phyloP scores from a whole-genome alignment of 306 rosid species.

The Medicago ruthenica region DNA sequence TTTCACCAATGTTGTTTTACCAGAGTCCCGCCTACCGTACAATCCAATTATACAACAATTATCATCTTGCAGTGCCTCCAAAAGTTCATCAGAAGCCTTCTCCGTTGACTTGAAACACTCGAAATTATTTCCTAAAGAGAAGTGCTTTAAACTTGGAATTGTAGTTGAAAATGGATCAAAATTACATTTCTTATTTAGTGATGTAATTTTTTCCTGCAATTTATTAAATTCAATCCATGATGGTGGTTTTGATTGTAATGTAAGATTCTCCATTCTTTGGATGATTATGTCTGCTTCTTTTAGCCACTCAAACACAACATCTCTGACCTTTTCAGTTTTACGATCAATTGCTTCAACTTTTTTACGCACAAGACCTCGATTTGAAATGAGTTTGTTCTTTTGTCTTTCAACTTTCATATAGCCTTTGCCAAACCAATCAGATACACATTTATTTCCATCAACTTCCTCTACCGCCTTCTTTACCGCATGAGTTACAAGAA shows the following conservation, averaged over 20 bases:
- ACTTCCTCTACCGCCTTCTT: too few species aligned
- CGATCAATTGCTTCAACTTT: neutral
- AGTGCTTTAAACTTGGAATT: slow-evolving; percentile 8
- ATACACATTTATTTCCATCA: too few species aligned
- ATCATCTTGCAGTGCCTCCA: slow-evolving; percentile 25
- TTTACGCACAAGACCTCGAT: neutral
- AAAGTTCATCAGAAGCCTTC: neutral
- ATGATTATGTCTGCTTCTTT: neutral
- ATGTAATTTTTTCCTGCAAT: neutral
- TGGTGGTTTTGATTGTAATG: neutral
- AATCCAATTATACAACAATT: slow-evolving; percentile 6
- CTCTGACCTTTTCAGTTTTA: neutral
- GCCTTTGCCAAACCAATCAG: too few species aligned
- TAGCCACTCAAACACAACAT: neutral
- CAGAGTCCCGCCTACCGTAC: slow-evolving; percentile 34
- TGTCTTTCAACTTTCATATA: too few species aligned
- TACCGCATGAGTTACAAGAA: too few species aligned
- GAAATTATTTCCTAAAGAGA: neutral
- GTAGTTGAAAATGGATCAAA: neutral
- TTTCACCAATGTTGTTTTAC: slow-evolving; percentile 35
- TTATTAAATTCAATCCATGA: neutral
- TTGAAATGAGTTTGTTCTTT: neutral
- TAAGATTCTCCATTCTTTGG: neutral
- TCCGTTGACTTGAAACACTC: neutral
- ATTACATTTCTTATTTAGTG: neutral